Base-by-base conservation (phyloP, 371 early-diverging fungal species). In the Syncephalastrum racemosum region DNA sequence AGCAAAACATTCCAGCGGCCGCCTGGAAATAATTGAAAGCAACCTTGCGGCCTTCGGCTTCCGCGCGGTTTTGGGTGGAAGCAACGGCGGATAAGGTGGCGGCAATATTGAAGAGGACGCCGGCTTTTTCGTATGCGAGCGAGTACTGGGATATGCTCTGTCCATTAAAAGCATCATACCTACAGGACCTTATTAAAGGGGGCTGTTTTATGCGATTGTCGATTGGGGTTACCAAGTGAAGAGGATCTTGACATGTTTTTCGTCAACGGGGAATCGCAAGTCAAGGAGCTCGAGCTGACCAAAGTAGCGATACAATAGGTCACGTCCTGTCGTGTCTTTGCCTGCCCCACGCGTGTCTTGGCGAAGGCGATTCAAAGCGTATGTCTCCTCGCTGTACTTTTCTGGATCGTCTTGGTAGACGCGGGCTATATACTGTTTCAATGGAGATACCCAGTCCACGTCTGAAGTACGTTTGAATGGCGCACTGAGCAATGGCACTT, bases 311-410 rank as follows among this genome's bases (percentile, higher is more conserved):
- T 93, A 96, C 39, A 96, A 76, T 31, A 97, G 82, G 71, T 98
- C 96, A 46, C 95, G 69, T 19, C 96, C 98, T 1, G 93, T 94
- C 45, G 84, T 65, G 66, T 97, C 96, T 51, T 88, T 89, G 24
- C 92, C 95, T 40, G 94, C 95, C 36, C 96, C 96, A 23, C 94
- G 90, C 73, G 90, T 91, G 67, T 98, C 97, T 78, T 96, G 95
- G 49, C 98, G 89, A 61, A 95, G 79, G 50, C 94, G 86, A 69
- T 96, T 84, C 57, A 98, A 83, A 4, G 88, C 72, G 53, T 83
- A 86, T n/a, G 91, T 89, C 73, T 94, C 94, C 50, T 80, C 81
- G 18, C 80, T 71, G 68, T 93, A 96, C 60, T 89, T 91, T 48
- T 90, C 93, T 4, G 97, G 95, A 68, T 96, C 94, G 52, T 96